Evolutionary conservation across 352 stramenopile genomes (phyloP), one percentile per base, ranked within the genome.

Genomic region (Phytophthora idaei): DNA sequence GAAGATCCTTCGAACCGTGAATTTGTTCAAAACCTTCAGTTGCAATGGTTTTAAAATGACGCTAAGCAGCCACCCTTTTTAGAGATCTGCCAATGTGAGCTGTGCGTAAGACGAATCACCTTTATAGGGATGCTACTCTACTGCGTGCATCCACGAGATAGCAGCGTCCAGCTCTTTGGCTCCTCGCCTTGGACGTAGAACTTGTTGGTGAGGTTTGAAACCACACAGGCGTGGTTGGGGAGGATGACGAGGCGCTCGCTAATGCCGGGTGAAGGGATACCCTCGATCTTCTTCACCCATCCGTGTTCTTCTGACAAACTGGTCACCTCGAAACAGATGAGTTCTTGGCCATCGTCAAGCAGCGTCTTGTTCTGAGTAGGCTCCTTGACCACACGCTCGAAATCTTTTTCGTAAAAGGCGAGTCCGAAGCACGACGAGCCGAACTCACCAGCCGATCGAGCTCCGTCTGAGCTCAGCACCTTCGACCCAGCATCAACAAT

Each of bases 221-320:
- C 74, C 14, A 89, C 77, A 37, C 85, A 93, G 27, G 83, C 62
- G 42, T 93, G 85, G 62, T 91, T 93, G 14, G 82, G 82, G 10
- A 91, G 58, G 31, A 91, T 81, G n/a, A 86, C 52, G 61, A 93
- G 76, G 15, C 75, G 77, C 42, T 80, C 57, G 34, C 85, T 82
- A 32, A 93, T 89, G 6, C 67, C 48, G 0, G 85, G 82, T 0
- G 72, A 67, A 8, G 73, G 57, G 36, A 86, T 75, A 14, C 82
- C 80, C 9, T 89, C 78, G 6, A 82, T 67, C 39, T 85, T 76
- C 63, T 88, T 74, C 39, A 88, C 36, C 85, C 85, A 93, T 15
- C 82, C 80, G 39, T 93, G 85, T 53, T 93, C 85, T 62, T 93
- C 85, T 44, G 82, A 93, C 25, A 93, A 67, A 44, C 86, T 91